Base-by-base conservation (phyloP, 805 yeast species). In the Yarrowia sp. region DNA sequence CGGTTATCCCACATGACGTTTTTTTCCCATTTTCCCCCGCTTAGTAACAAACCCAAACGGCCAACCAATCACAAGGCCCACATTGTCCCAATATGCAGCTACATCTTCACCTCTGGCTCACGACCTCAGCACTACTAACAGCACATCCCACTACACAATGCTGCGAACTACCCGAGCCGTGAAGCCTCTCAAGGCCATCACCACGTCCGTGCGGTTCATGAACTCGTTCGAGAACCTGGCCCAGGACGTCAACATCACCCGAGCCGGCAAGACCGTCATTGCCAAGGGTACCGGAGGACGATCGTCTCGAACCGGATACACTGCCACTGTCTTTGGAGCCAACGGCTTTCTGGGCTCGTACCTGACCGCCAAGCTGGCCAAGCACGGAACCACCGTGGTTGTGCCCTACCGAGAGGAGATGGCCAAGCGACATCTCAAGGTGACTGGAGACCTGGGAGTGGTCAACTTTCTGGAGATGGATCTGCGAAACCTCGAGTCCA, bases 311-410 rank as follows among this genome's bases (percentile, higher is more conserved):
- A 86, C 93, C 9, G 96, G 96, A 2, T 89, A 85, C 77, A 89
- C 92, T 3, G 96, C 92, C 22, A 89, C 96, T 0, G 95, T 90
- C 2, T 90, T 90, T 72, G 96, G 96, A 10, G 89, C 87, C 38
- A 79, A 86, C 52, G 96, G 96, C 1, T 86, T 87, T 74, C 77
- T 90, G 66, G 96, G 96, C 52, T 83, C 90, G 56, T 83, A 87
- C 69, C 75, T 90, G 67, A 82, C 84, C 19, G 79, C 92, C 36
- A 87, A 86, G 72, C 79, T 90, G 70, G 96, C 93, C 67, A 82
- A 87, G 72, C 91, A 90, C 73, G 96, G 96, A 68, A 90, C 96
- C 30, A 76, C 82, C 64, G 85, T 88, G 9, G 84, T 89, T 59
- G 86, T 84, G 22, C 96, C 96, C n/a, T 90, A 73, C 79, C 82